Base-by-base conservation (phyloP, 331 rosid genomes). In the Phaseolus coccineus region DNA sequence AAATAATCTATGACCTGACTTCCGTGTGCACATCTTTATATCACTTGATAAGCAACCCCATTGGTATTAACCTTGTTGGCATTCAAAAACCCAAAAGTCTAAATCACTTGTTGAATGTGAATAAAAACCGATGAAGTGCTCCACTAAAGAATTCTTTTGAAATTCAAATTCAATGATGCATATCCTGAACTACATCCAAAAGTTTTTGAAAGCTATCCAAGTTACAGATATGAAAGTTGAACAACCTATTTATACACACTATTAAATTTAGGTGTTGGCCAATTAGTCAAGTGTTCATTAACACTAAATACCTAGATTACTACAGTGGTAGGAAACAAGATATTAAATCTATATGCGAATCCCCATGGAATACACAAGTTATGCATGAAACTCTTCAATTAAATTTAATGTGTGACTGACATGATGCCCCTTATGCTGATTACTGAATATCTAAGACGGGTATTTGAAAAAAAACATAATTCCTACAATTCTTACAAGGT, bases 361-460 rank as follows among this genome's bases (percentile, higher is more conserved):
- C 12, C 46, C 46, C 46, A 40, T 40, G 46, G 44, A 7, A 39
- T 39, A 39, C 44, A 40, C 46, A 8, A 1, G 46, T 40, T 7
- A 40, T 3, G 9, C 46, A 40, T 40, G 46, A 7, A 40, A 40
- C 46, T 40, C 3, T 2, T 40, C 46, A 8, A 11, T 40, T 40
- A 40, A 40, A 12, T 40, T 7, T 40, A 40, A 8, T 2, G 11
- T 82, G 99, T 91, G 79, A 93, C 99, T 0, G 98, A 93, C 47
- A 90, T 88, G 85, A 96, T 89, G 82, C 99, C 99, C 63, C 94
- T 96, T 61, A 91, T 96, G 99, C 77, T 96, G 82, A 83, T 96
- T 74, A 96, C 97, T 3, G 98, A 96, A 85, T 96, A 91, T 86
- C 88, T 96, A 76, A 87, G 94, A 89, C 97, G 97, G 97, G 99